Conservation (phyloP, 2,329 filamentous ascomycete genomes). For the Sodiomyces alkalinus region DNA sequence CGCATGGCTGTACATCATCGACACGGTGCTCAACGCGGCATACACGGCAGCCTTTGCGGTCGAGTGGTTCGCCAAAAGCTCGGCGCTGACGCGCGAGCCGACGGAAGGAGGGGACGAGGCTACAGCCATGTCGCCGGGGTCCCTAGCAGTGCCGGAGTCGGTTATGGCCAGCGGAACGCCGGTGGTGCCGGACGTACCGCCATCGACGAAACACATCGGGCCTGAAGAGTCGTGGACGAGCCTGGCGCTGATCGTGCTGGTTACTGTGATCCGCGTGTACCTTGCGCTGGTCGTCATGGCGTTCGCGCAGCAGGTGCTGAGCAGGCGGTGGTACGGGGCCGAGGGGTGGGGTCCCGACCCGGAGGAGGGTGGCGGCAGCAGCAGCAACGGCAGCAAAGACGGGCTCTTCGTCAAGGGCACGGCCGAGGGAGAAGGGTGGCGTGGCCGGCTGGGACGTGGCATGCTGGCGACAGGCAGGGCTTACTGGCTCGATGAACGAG, state of each 20-base stretch:
- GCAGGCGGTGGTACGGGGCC: slow-evolving; percentile 25
- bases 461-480: slow-evolving; percentile 60
- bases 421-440: slow-evolving; percentile 66
- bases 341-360: slow-evolving; percentile 4
- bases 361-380: too few species aligned
- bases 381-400: slow-evolving; percentile 18
- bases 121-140: slow-evolving; percentile 2
- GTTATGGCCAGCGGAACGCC: slow-evolving; percentile 7
- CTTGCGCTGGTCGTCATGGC: slow-evolving; percentile 73
- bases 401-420: slow-evolving; percentile 55
- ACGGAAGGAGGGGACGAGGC: slow-evolving; percentile 8
- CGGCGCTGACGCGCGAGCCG: slow-evolving; percentile 14
- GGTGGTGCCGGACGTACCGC: slow-evolving; percentile 7
- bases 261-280: slow-evolving; percentile 68
- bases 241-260: slow-evolving; percentile 56
- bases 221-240: slow-evolving; percentile 54
- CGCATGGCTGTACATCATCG: slow-evolving; percentile 73
- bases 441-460: slow-evolving; percentile 59
- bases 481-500: slow-evolving; percentile 68
- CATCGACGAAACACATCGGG: slow-evolving; percentile 8
- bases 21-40: slow-evolving; percentile 65
- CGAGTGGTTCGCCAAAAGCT: slow-evolving; percentile 66
- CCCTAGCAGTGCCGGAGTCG: slow-evolving; percentile 7
- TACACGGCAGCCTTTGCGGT: slow-evolving; percentile 74
- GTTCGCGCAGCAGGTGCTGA: slow-evolving; percentile 63